Conservation (phyloP, 192 early-diverging fungal species). For the Coemansia sp. region DNA sequence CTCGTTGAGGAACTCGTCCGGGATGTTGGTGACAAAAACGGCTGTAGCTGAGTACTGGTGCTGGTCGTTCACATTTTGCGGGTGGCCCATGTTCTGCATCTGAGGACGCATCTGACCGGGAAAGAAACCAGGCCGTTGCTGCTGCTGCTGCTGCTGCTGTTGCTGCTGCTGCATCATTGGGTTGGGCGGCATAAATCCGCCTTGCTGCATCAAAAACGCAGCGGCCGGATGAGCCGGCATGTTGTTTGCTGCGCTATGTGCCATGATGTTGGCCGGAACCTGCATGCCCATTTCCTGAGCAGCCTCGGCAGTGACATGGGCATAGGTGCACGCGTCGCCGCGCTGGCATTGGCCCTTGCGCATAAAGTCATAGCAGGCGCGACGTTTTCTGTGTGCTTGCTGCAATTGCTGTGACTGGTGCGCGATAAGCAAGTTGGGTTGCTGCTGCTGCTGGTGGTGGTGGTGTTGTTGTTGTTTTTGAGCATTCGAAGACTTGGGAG, state of each 20-base stretch:
- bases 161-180: slow-evolving; percentile 11
- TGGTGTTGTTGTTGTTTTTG: not conserved
- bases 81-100: not conserved
- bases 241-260: not conserved
- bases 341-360: slow-evolving; percentile 47
- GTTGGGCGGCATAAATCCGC: slow-evolving; percentile 14
- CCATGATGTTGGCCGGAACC: slow-evolving; percentile 4
- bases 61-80: not conserved
- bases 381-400: slow-evolving; percentile 12
- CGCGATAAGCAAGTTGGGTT: no score
- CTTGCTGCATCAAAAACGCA: not conserved
- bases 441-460: slow-evolving; percentile 8
- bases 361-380: slow-evolving; percentile 44
- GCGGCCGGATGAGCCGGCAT: not conserved
- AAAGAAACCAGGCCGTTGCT: slow-evolving; percentile 11
- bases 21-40: slow-evolving; percentile 44
- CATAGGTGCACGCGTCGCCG: slow-evolving; percentile 33
- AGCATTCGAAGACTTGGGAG: not conserved
- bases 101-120: slow-evolving; percentile 15
- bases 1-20: slow-evolving; percentile 26
- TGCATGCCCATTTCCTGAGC: slow-evolving; percentile 42
- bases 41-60: slow-evolving; percentile 24
- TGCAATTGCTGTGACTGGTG: slow-evolving; percentile 18
- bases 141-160: slow-evolving; percentile 14
- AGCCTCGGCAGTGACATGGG: slow-evolving; percentile 29